Conservation (phyloP, 805 yeast species). For the Metschnikowia rubicola region DNA sequence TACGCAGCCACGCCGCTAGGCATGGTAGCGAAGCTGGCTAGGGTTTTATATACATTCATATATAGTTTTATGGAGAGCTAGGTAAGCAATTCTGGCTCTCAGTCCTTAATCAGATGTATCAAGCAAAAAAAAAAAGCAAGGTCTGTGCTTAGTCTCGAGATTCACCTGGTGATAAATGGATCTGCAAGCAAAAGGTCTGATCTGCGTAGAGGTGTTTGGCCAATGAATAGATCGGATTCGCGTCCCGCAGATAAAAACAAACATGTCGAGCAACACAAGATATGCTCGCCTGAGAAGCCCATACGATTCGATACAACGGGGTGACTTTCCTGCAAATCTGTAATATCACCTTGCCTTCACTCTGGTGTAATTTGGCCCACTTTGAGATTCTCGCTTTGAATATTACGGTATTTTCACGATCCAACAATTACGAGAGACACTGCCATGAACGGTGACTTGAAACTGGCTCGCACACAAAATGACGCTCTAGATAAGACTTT, state of each 20-base stretch:
- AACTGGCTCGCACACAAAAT: constrained; percentile 4
- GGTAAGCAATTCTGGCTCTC: no score
- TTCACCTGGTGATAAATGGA: no score
- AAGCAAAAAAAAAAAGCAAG: no score
- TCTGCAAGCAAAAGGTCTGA: background rate
- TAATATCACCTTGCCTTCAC: background rate
- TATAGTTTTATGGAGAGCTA: no score
- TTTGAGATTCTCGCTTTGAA: no score
- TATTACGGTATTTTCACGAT: no score
- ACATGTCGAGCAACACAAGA: background rate
- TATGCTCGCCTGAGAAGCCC: background rate
- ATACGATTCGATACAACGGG: background rate
- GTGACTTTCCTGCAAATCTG: background rate
- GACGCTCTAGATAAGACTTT: constrained; percentile 8
- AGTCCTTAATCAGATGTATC: no score
- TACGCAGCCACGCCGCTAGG: no score
- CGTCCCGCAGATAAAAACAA: background rate
- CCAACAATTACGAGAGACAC: background rate
- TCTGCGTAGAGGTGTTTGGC: background rate
- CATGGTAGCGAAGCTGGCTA: no score
- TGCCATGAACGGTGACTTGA: constrained; percentile 1
- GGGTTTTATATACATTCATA: no score
- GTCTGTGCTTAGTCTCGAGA: no score
- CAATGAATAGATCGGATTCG: background rate
- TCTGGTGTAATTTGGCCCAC: background rate